Evolutionary conservation across 2,329 filamentous ascomycete species (phyloP).

Genomic region (Talaromyces sp.): DNA sequence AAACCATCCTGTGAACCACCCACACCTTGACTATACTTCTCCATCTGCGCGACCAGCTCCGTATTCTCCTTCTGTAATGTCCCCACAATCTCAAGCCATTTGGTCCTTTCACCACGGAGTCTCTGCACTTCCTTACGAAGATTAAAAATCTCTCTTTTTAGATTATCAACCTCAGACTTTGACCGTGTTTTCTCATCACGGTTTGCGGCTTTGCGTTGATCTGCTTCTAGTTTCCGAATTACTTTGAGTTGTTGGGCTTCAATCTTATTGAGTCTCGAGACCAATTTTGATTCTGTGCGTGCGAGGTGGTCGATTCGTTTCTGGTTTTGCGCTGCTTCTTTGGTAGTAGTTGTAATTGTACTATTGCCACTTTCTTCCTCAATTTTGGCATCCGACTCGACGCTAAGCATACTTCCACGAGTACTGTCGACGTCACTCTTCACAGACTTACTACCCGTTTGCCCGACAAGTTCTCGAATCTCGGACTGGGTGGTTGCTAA

Average conservation of each 20-base stretch:
- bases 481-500: conserved; percentile 36
- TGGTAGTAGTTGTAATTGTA: neutral
- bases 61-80: conserved; percentile 59
- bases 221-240: conserved; percentile 38
- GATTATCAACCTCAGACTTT: conserved; percentile 43
- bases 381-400: conserved; percentile 6
- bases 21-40: neutral
- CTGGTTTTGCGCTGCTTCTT: conserved; percentile 23
- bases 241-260: conserved; percentile 42
- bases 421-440: conserved; percentile 17
- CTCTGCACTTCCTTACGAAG: conserved; percentile 49
- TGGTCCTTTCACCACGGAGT: conserved; percentile 48
- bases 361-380: neutral
- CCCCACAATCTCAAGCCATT: conserved; percentile 51
- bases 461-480: conserved; percentile 29
- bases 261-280: conserved; percentile 41
- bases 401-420: conserved; percentile 12
- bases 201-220: conserved; percentile 36
- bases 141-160: conserved; percentile 47
- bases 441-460: conserved; percentile 4
- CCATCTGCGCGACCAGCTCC: conserved; percentile 31
- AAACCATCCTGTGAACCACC: neutral
- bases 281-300: conserved; percentile 34
- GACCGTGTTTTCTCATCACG: conserved; percentile 45
- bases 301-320: conserved; percentile 33